phyloP scores from a whole-genome alignment of 2,329 filamentous ascomycete species.

The Bipolaris gigantea region DNA sequence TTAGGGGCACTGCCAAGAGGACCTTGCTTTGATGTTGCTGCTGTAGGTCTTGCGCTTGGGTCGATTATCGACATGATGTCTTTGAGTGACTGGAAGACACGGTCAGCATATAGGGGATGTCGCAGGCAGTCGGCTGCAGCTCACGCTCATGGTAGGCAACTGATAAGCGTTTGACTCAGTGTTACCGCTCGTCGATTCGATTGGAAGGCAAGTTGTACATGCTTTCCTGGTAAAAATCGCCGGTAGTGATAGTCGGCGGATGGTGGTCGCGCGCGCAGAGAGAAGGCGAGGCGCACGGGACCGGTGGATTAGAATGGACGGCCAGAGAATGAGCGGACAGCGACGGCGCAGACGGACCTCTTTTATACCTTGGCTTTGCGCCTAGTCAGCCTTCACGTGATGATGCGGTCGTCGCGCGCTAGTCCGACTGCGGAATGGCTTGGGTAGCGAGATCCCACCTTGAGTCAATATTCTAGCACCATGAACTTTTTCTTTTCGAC shows the following conservation, averaged over 20 bases:
- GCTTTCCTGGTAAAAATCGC: constrained; percentile 30
- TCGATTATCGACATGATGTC: constrained; percentile 46
- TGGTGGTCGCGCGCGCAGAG: constrained; percentile 17
- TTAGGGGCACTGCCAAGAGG: constrained; percentile 35
- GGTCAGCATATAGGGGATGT: constrained; percentile 22
- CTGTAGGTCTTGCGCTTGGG: constrained; percentile 29
- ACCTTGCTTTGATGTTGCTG: constrained; percentile 27
- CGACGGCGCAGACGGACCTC: constrained; percentile 25
- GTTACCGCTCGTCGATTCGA: constrained; percentile 39
- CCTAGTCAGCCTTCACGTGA: constrained; percentile 22
- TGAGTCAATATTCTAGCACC: constrained; percentile 23
- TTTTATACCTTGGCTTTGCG: constrained; percentile 25
- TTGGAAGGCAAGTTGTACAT: constrained; percentile 40
- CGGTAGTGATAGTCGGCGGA: constrained; percentile 13
- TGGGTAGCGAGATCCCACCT: constrained; percentile 15
- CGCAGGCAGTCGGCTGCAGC: constrained; percentile 18
- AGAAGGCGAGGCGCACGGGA: constrained; percentile 19
- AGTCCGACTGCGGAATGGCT: constrained; percentile 6
- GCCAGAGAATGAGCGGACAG: constrained; percentile 28
- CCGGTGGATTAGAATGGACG: constrained; percentile 20
- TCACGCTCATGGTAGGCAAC: constrained; percentile 45
- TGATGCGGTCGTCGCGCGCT: constrained; percentile 6
- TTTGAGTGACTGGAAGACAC: constrained; percentile 32
- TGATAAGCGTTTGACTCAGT: constrained; percentile 42
- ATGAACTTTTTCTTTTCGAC: constrained; percentile 38